Conservation (phyloP, 192 early-diverging fungal genomes). For the Fimicolochytrium jonesii region DNA sequence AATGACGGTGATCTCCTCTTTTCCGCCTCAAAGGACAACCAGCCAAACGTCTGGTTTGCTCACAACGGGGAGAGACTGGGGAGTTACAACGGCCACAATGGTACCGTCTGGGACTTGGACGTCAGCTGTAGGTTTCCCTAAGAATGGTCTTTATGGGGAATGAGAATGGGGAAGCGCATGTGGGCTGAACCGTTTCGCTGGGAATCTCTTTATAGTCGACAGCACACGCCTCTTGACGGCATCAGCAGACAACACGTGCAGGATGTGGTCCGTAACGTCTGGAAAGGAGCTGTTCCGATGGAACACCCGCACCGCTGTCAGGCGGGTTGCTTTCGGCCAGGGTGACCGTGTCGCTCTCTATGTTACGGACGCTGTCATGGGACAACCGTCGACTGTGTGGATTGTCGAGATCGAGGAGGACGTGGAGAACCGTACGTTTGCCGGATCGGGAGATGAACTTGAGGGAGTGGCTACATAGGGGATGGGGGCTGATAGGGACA, state of each 20-base stretch:
- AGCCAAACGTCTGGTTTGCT: conserved; percentile 92
- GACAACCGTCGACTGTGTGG: conserved; percentile 77
- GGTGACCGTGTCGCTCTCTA: conserved; percentile 83
- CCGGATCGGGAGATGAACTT: neutral
- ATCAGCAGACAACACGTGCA: conserved; percentile 86
- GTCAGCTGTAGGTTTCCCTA: conserved; percentile 86
- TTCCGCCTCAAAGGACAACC: conserved; percentile 90
- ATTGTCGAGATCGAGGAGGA: conserved; percentile 73
- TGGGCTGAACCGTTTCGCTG: no score
- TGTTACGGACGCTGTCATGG: conserved; percentile 97
- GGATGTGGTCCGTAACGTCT: conserved; percentile 89
- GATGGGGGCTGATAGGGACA: neutral
- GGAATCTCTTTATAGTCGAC: conserved; percentile 47
- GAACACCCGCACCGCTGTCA: conserved; percentile 84
- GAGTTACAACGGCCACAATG: conserved; percentile 78
- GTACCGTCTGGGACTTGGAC: conserved; percentile 93
- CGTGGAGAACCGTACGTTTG: conserved; percentile 41
- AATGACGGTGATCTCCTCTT: conserved; percentile 95
- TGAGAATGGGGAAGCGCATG: no score
- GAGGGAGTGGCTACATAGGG: neutral
- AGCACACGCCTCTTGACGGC: conserved; percentile 79
- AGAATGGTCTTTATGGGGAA: no score
- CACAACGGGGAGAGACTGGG: conserved; percentile 98
- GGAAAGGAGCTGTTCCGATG: conserved; percentile 89
- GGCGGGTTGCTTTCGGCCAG: conserved; percentile 84